phyloP scores from a whole-genome alignment of 78 protist genomes.

The Cavenderia fasciculata region DNA sequence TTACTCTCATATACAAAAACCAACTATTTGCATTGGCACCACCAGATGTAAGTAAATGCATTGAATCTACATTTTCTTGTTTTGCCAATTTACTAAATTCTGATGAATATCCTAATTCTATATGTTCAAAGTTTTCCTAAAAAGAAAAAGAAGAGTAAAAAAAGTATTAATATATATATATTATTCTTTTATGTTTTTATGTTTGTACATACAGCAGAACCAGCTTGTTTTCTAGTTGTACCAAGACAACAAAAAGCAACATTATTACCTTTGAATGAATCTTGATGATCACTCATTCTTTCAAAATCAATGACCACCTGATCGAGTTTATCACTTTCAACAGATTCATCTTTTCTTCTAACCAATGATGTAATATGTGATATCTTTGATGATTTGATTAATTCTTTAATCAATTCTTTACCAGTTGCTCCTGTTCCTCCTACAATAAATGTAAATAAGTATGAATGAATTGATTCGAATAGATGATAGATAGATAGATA shows the following conservation, averaged over 20 bases:
- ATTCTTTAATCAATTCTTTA: conserved; percentile 33
- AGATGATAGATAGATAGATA: not conserved
- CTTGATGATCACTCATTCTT: conserved; percentile 28
- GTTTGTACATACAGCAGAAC: too few relatives aligned
- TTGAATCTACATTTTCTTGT: conserved; percentile 17
- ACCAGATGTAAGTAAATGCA: conserved; percentile 50
- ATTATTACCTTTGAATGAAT: conserved; percentile 7
- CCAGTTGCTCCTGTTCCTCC: conserved; percentile 80
- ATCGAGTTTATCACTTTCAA: conserved; percentile 40
- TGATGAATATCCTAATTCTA: conserved; percentile 19
- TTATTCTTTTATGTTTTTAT: too few relatives aligned
- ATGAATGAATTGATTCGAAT: not conserved
- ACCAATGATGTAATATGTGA: conserved; percentile 39
- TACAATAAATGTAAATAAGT: not conserved
- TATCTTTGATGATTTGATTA: conserved; percentile 3
- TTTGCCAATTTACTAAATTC: conserved; percentile 16
- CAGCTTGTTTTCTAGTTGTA: conserved; percentile 43
- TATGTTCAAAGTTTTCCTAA: not conserved
- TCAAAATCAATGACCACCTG: conserved; percentile 72
- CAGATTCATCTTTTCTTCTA: conserved; percentile 4
- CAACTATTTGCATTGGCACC: conserved; percentile 76
- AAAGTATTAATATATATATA: too few relatives aligned
- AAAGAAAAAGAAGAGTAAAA: too few relatives aligned
- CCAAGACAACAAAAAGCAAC: conserved; percentile 62
- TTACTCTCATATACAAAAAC: conserved; percentile 76